Base-by-base conservation (phyloP, 371 early-diverging fungal genomes). In the Mortierella sp. region DNA sequence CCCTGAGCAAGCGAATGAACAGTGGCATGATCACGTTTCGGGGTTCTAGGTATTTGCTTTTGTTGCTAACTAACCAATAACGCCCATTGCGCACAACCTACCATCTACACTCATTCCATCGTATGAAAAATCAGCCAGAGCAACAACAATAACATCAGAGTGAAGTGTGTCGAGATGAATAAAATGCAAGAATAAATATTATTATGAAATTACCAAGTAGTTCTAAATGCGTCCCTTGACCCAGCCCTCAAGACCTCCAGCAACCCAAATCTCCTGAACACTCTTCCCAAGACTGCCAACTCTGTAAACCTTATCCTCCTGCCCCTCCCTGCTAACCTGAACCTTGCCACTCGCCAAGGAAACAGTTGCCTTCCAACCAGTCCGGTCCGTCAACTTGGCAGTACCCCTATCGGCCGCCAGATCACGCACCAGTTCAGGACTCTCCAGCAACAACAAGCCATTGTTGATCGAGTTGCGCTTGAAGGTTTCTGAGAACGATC, bases 381-480 rank as follows among this genome's bases (percentile, higher is more conserved):
- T 96, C 56, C 96, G 91, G 75, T 92, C 89, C 1, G 96, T 96
- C 83, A 94, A 79, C 43, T 83, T 88, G 29, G 80, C 77, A 12
- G 88, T 88, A 72, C 90, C 91, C 41, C 89, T 79, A 60, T 72
- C 87, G 51, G 75, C 48, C 75, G 93, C 92, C 72, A 98, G 86
- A 78, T 94, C 94, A 27, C 90, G 76, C 21, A 98, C 96, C 8
- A 99, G 89, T 71, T 92, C 93, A 5, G 97, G 96, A n/a, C 93
- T 93, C 87, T 97, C 98, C 56, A 98, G 92, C 65, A 97, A 92
- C 51, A 97, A 86, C 21, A 99, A 90, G 6, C 97, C 98, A 87
- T 99, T 99, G 91, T 99, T 99, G 85, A 99, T 95, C 27, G 98
- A 97, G 79, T 99, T 99, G 71, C 99, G 95, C 91, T 98, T 99